Evolutionary conservation across 108 stramenopile species (phyloP).

Genomic region (Conticribra guillardii): DNA sequence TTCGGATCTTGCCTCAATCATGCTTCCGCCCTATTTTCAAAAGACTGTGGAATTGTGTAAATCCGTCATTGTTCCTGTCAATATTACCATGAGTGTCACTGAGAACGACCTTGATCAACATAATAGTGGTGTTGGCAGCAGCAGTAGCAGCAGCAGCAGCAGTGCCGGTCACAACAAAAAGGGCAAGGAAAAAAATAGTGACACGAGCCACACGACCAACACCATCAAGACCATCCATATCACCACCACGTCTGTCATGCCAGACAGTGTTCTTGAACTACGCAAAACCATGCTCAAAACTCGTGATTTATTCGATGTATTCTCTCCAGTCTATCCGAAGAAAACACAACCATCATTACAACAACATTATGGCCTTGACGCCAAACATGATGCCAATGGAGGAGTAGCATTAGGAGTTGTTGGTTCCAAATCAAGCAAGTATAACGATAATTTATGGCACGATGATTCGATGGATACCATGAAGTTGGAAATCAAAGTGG

Average conservation of each 20-base stretch:
- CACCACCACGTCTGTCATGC: slow-evolving; percentile 20
- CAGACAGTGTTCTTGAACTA: slow-evolving; percentile 25
- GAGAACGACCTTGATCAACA: not conserved
- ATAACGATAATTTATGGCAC: not conserved
- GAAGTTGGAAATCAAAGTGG: slow-evolving; percentile 17
- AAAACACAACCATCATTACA: slow-evolving; percentile 5
- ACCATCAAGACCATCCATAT: not conserved
- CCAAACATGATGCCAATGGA: slow-evolving; percentile 6
- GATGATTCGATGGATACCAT: not conserved
- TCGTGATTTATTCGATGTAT: slow-evolving; percentile 49
- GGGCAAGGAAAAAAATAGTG: not conserved
- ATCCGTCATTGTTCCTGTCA: slow-evolving; percentile 20
- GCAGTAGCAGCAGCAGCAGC: too few species aligned
- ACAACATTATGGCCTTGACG: slow-evolving; percentile 12
- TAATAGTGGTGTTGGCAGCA: too few species aligned
- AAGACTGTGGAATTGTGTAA: slow-evolving; percentile 40
- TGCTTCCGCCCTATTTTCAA: slow-evolving; percentile 42
- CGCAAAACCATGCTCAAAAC: slow-evolving; percentile 47
- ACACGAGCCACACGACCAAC: not conserved
- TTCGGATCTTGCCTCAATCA: slow-evolving; percentile 34
- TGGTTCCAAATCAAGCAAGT: not conserved
- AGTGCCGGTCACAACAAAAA: too few species aligned
- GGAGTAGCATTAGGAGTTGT: too few species aligned
- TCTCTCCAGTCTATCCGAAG: slow-evolving; percentile 42
- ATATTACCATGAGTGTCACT: not conserved